phyloP scores from a whole-genome alignment of 768 basidiomycete genomes.

The Mycena chlorophos region DNA sequence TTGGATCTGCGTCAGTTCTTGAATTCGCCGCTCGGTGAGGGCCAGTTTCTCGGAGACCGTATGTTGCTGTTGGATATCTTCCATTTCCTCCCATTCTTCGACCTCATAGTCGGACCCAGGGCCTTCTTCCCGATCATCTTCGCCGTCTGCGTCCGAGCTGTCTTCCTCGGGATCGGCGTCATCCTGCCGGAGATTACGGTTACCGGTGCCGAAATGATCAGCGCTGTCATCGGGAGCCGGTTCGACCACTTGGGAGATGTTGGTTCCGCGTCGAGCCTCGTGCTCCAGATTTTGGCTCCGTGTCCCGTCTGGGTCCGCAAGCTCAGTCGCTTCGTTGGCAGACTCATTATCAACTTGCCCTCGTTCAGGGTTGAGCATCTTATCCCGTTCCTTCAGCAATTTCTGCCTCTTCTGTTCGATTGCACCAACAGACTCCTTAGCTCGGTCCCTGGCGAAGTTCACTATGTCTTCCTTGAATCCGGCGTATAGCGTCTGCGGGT shows the following conservation, averaged over 20 bases:
- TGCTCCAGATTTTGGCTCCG: too few relatives aligned
- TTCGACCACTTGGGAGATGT: too few relatives aligned
- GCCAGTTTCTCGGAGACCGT: too few relatives aligned
- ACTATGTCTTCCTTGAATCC: background rate
- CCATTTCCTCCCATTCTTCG: too few relatives aligned
- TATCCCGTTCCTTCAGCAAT: background rate
- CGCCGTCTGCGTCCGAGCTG: background rate
- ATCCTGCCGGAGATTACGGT: background rate
- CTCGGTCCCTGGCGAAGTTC: background rate
- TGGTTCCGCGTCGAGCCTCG: too few relatives aligned
- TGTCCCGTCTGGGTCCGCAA: too few relatives aligned
- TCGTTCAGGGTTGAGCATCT: background rate
- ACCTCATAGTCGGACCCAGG: too few relatives aligned
- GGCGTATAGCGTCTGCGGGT: background rate
- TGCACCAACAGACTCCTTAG: background rate
- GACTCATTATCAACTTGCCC: background rate
- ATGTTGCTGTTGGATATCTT: background rate
- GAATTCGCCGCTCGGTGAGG: background rate
- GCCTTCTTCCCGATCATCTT: background rate
- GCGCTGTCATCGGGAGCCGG: background rate
- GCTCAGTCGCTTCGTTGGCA: background rate
- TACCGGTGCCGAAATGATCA: background rate
- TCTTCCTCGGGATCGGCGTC: background rate
- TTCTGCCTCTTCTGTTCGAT: background rate
- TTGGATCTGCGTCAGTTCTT: background rate